These are phyloP conservation scores for Alliaria petiolata DNA, from an alignment of 345 rosid species.

Conservation along the genomic window DNA sequence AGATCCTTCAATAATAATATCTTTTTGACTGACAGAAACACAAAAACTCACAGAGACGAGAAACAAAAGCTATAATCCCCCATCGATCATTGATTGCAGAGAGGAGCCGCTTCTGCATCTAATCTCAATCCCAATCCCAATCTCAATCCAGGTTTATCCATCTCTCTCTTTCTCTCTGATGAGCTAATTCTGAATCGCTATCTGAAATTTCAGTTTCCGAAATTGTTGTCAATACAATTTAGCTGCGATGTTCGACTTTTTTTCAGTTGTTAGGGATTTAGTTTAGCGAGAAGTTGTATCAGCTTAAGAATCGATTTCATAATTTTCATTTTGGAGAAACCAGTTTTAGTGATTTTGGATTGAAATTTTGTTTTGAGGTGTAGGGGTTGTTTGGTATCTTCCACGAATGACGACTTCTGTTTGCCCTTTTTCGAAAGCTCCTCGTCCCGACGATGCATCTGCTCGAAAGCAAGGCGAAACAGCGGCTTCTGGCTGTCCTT, in stretches of 20 bases:
- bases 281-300: background rate
- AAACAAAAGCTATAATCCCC: background rate
- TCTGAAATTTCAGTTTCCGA: background rate
- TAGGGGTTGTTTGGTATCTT: conserved; percentile 5
- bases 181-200: background rate
- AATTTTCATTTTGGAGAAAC: no score
- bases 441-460: conserved; percentile 53
- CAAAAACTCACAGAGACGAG: background rate
- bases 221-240: conserved; percentile 1
- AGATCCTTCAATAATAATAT: background rate
- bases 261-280: background rate
- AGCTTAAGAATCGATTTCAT: background rate
- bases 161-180: conserved; percentile 7
- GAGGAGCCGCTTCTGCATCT: conserved; percentile 9
- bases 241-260: background rate
- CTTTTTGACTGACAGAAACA: background rate
- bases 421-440: conserved; percentile 64
- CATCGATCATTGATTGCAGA: conserved; percentile 27
- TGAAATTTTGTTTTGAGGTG: background rate
- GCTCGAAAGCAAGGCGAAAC: conserved; percentile 1
- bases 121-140: background rate
- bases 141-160: conserved; percentile 23
- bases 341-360: conserved; percentile 10
- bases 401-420: conserved; percentile 58
- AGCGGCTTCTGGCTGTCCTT: conserved; percentile 45